Conservation (phyloP, 169 alveolate species). For the Cryptosporidium bovis region DNA sequence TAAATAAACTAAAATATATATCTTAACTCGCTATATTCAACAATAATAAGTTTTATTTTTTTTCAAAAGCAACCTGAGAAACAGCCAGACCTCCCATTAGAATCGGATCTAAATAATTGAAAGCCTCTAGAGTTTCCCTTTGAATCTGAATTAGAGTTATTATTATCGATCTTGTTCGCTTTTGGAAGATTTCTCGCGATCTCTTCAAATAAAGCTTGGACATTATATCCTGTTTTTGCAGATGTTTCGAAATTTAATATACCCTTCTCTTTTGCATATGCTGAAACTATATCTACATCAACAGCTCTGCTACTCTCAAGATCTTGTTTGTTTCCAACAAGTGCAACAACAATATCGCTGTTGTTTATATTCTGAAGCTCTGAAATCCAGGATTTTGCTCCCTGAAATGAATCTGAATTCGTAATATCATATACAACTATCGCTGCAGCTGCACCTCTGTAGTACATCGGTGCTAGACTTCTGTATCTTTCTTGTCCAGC, state of each 20-base stretch:
- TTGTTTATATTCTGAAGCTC: slow-evolving; percentile 87
- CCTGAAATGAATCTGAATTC: slow-evolving; percentile 85
- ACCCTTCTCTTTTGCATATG: slow-evolving; percentile 89
- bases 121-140: slow-evolving; percentile 36
- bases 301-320: slow-evolving; percentile 86
- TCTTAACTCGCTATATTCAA: background rate
- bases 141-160: slow-evolving; percentile 1
- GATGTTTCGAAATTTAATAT: slow-evolving; percentile 90
- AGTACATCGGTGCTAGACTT: slow-evolving; percentile 89
- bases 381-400: slow-evolving; percentile 90
- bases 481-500: slow-evolving; percentile 89
- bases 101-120: slow-evolving; percentile 65
- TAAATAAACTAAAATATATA: background rate
- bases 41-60: background rate
- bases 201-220: slow-evolving; percentile 86
- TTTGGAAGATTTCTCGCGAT: slow-evolving; percentile 77
- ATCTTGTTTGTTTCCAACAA: slow-evolving; percentile 91
- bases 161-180: slow-evolving; percentile 24
- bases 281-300: slow-evolving; percentile 85
- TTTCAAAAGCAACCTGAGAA: slow-evolving; percentile 8
- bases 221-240: slow-evolving; percentile 91
- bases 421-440: slow-evolving; percentile 91
- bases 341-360: slow-evolving; percentile 84
- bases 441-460: slow-evolving; percentile 94
- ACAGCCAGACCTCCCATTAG: slow-evolving; percentile 11